Evolutionary conservation across 2,329 filamentous ascomycete genomes (phyloP).

Genomic region (Macroventuria anomochaeta): DNA sequence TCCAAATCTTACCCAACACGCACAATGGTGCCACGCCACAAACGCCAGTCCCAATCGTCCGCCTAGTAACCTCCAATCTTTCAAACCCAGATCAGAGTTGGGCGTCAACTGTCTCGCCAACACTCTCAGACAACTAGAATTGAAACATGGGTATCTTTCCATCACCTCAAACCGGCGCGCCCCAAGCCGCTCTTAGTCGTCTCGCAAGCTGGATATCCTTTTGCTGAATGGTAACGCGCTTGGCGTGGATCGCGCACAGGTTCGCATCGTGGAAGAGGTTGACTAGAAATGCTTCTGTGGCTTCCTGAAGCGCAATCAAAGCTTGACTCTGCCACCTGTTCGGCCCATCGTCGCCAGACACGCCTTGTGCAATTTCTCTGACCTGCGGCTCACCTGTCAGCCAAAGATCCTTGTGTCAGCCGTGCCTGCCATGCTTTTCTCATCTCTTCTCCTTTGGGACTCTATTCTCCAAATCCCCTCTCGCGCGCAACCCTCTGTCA

Average conservation of each 20-base stretch:
- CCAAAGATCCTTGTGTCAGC: no score
- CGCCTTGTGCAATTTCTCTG: conserved; percentile 69
- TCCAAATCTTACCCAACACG: conserved; percentile 2
- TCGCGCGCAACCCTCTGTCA: background rate
- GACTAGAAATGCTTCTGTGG: conserved; percentile 97
- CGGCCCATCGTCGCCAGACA: conserved; percentile 74
- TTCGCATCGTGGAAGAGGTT: conserved; percentile 99
- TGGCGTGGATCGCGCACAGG: conserved; percentile 97
- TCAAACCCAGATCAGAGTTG: no score
- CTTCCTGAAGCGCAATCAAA: conserved; percentile 97
- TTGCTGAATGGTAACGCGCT: conserved; percentile 97
- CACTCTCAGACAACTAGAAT: no score
- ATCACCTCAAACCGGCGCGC: conserved; percentile 40
- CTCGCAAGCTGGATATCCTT: conserved; percentile 98
- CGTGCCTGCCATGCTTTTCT: no score
- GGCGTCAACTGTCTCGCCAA: no score
- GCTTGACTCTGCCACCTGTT: conserved; percentile 88
- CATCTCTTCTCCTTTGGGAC: no score
- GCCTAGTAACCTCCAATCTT: background rate
- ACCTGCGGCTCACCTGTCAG: conserved; percentile 22
- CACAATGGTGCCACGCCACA: conserved; percentile 5
- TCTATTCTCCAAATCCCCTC: background rate
- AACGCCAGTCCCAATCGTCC: conserved; percentile 1
- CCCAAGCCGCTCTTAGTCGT: conserved; percentile 81
- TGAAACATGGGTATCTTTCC: background rate